These are phyloP conservation scores for Fistulinella cinereoalba DNA, from an alignment of 1,284 basidiomycete species.

Conservation along the genomic window DNA sequence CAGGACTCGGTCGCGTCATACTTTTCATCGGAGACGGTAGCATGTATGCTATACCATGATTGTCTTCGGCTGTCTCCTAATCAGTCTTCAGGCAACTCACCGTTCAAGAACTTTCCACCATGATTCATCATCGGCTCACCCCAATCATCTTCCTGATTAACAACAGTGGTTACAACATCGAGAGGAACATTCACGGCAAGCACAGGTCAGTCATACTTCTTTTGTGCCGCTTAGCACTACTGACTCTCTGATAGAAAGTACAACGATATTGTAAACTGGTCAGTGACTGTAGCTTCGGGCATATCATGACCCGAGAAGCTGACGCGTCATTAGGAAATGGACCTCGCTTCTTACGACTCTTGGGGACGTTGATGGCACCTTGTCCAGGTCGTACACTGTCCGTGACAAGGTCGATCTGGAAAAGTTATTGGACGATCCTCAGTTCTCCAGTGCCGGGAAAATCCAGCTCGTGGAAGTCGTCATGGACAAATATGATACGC, in stretches of 20 bases:
- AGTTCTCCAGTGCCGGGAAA: conserved; percentile 58
- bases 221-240: too few species aligned
- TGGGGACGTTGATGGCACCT: conserved; percentile 51
- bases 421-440: conserved; percentile 53
- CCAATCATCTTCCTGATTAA: conserved; percentile 87
- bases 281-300: conserved; percentile 1
- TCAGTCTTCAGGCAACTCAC: conserved; percentile 55
- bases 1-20: conserved; percentile 63
- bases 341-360: conserved; percentile 57
- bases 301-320: conserved; percentile 7
- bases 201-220: conserved; percentile 39
- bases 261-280: conserved; percentile 72
- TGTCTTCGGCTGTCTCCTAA: not conserved
- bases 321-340: conserved; percentile 45
- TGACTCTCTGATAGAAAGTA: conserved; percentile 53
- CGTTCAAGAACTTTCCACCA: conserved; percentile 76
- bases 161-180: conserved; percentile 89
- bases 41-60: conserved; percentile 43
- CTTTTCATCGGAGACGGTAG: conserved; percentile 88
- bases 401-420: conserved; percentile 62
- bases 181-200: conserved; percentile 75
- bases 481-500: conserved; percentile 74
- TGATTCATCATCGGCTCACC: conserved; percentile 65
- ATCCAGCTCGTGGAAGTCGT: conserved; percentile 80
- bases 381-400: conserved; percentile 67